Conservation (phyloP, 257 asterid species). For the Rauvolfia tetraphylla region DNA sequence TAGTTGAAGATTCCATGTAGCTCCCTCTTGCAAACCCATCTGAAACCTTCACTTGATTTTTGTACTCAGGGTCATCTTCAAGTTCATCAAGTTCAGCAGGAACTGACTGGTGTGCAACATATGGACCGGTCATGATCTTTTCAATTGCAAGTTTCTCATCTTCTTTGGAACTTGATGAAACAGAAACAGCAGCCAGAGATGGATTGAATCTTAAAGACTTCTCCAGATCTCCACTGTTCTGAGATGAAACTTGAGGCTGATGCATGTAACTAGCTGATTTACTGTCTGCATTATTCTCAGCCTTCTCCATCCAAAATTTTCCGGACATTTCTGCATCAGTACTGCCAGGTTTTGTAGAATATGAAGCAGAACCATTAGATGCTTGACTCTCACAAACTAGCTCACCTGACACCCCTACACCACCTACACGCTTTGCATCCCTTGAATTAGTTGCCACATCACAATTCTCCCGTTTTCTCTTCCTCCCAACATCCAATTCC, state of each 20-base stretch:
- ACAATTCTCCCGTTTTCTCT: constrained; percentile 17
- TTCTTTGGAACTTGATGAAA: constrained; percentile 13
- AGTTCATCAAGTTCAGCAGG: constrained; percentile 26
- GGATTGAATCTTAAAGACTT: constrained; percentile 3
- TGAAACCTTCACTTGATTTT: constrained; percentile 6
- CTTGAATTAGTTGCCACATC: constrained; percentile 15
- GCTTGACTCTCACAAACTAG: constrained; percentile 10
- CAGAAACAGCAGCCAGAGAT: constrained; percentile 11
- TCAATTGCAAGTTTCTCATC: constrained; percentile 25
- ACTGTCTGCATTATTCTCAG: constrained; percentile 10
- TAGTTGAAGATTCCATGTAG: constrained; percentile 17
- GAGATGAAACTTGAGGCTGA: neutral
- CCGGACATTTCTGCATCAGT: constrained; percentile 11
- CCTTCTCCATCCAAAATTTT: constrained; percentile 5
- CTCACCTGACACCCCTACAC: constrained; percentile 15
- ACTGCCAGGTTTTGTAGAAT: constrained; percentile 8
- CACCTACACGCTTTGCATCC: constrained; percentile 5
- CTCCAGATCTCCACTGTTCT: constrained; percentile 12
- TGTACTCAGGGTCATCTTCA: constrained; percentile 27
- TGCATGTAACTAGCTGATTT: neutral
- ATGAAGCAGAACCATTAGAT: constrained; percentile 10
- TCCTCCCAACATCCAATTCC: constrained; percentile 15
- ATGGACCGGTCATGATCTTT: constrained; percentile 23
- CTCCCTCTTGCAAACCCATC: constrained; percentile 13
- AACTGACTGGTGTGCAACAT: constrained; percentile 14